Evolutionary conservation across 2,329 filamentous ascomycete genomes (phyloP).

Genomic region (Zasmidium angulare): DNA sequence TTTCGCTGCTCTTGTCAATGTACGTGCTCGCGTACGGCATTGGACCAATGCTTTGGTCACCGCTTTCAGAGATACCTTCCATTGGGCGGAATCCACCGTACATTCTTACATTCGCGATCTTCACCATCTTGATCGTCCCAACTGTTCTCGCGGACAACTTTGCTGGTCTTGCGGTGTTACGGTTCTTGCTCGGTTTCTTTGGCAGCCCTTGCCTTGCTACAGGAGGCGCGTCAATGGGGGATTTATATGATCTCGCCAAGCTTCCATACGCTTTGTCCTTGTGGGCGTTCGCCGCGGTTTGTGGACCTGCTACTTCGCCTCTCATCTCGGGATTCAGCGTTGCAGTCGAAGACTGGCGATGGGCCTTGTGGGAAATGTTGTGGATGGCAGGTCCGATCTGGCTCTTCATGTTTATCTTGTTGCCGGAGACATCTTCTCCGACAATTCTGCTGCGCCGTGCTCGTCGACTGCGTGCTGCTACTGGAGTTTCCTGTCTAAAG

Average conservation of each 20-base stretch:
- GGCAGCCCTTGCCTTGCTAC: slow-evolving; percentile 65
- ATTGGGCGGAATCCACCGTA: slow-evolving; percentile 70
- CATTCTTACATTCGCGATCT: slow-evolving; percentile 65
- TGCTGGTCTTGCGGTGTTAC: slow-evolving; percentile 53
- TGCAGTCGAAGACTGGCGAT: neutral
- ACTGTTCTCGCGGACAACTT: slow-evolving; percentile 60
- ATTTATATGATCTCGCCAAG: slow-evolving; percentile 47
- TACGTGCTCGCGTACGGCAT: slow-evolving; percentile 51
- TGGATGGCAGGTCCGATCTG: slow-evolving; percentile 60
- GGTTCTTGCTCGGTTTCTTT: slow-evolving; percentile 67
- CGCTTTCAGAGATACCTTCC: slow-evolving; percentile 64
- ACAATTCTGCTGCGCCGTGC: slow-evolving; percentile 51
- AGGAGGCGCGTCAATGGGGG: slow-evolving; percentile 56
- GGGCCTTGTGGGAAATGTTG: slow-evolving; percentile 45
- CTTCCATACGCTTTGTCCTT: slow-evolving; percentile 45
- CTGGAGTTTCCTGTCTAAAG: neutral
- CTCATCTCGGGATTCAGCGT: neutral
- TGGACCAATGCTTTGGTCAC: slow-evolving; percentile 65
- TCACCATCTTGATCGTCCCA: slow-evolving; percentile 67
- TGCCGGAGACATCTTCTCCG: slow-evolving; percentile 60
- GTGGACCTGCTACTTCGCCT: slow-evolving; percentile 58
- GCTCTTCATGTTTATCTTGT: slow-evolving; percentile 54
- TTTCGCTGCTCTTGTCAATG: slow-evolving; percentile 39
- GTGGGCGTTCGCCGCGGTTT: slow-evolving; percentile 43
- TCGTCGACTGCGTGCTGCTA: neutral